Evolutionary conservation across 1,139 yeast species (phyloP), one percentile per base, ranked within the genome.

Genomic region (Pichiaceae sp.): DNA sequence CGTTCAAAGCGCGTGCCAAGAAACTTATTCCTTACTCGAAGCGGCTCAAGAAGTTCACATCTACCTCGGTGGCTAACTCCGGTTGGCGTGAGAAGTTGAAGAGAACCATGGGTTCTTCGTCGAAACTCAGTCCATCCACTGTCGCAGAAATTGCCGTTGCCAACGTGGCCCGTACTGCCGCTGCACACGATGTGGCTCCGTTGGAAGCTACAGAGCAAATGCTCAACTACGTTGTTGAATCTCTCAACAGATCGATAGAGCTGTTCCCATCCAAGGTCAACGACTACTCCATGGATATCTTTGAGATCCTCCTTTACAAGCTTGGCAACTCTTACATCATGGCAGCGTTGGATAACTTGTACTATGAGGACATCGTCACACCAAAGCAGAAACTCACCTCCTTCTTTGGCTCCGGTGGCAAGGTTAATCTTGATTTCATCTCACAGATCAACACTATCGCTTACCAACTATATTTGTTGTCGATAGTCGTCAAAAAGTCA

Each of bases 191-290:
- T 15, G 11, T 8, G 11, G 11, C 31, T 9, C 26, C 35, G 7
- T 18, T 33, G 12, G 53, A 62, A 14, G 63, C 67, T 29, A 78
- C 84, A 3, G 91, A 85, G 48, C 63, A 68, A 1, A 70, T 85
- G 41, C 62, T 87, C 31, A 78, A 78, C 46, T 73, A 85, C 23
- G 71, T 81, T 3, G 84, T 87, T 23, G 97, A 89, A 57, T 72
- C 91, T 1, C 66, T 86, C 5, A 82, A 94, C 3, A 68, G 97
- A 50, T 67, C 81, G 5, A 70, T 85, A 51, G 96, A 86, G 50
- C 61, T 89, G 37, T 68, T 78, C 1, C 85, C 94, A 1, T 56
- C 60, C 17, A 78, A 72, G 43, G 66, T 84, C 5, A 72, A 82
- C 3, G 79, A 74, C 34, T 74, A 78, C 50, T 72, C 87, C 0